A percentile compares a stretch with the other conserved stretches of the same genome.
These are phyloP conservation scores for Phoma sp. DNA, from an alignment of 2,329 filamentous ascomycete genomes.

Conservation along the genomic window DNA sequence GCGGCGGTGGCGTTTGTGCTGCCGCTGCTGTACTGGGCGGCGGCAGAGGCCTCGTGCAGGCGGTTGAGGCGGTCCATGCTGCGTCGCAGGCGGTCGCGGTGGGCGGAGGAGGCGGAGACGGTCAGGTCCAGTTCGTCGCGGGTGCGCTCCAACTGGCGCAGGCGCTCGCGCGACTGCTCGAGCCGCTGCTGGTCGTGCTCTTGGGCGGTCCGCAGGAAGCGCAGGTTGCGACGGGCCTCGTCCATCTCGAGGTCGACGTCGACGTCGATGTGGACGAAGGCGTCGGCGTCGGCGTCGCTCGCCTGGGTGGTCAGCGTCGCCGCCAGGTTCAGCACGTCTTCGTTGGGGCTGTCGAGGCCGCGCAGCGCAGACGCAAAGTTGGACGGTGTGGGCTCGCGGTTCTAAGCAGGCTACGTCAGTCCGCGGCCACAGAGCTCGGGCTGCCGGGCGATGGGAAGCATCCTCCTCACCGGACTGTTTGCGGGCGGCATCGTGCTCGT, in stretches of 20 bases:
- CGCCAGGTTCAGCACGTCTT: slow-evolving; percentile 53
- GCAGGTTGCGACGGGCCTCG: slow-evolving; percentile 17
- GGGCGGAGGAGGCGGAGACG: slow-evolving; percentile 1
- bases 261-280: slow-evolving; percentile 28
- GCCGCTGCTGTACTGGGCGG: background rate
- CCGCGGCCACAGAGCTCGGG: background rate
- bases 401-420: slow-evolving; percentile 37
- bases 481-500: slow-evolving; percentile 42
- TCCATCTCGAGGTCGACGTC: slow-evolving; percentile 49
- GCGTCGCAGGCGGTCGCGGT: slow-evolving; percentile 50
- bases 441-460: slow-evolving; percentile 6
- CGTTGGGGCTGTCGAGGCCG: slow-evolving; percentile 53
- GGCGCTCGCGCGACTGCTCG: slow-evolving; percentile 25
- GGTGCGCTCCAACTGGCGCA: slow-evolving; percentile 33
- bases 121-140: slow-evolving; percentile 42
- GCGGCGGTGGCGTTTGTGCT: background rate
- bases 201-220: slow-evolving; percentile 25
- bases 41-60: slow-evolving; percentile 38
- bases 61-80: slow-evolving; percentile 51
- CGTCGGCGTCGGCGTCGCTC: too few relatives aligned
- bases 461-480: slow-evolving; percentile 37
- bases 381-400: slow-evolving; percentile 36
- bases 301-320: slow-evolving; percentile 54
- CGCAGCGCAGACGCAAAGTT: slow-evolving; percentile 56
- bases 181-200: slow-evolving; percentile 35